Evolutionary conservation across 2,329 filamentous ascomycete species (phyloP), one percentile per base, ranked within the genome.

Genomic region (Ilyonectria robusta): DNA sequence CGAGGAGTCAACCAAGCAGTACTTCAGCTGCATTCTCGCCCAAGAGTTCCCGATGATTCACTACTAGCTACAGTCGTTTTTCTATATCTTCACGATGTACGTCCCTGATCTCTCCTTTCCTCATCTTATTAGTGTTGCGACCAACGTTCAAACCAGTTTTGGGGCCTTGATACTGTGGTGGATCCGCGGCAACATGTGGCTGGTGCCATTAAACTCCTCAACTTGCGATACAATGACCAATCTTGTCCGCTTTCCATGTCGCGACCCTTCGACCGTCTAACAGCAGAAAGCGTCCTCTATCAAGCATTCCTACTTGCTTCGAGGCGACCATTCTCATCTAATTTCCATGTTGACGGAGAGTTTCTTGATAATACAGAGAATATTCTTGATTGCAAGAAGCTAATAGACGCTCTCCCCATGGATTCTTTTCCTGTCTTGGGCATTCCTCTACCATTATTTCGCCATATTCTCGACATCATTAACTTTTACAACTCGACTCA

Each of bases 271-370:
- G 47, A 68, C 23, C 57, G 54, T 4, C n/a, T 66, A 6, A 68
- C 42, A 4, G 53, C 58, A 8, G 66, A 68, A 37, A 68, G 66
- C n/a, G 51, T 68, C 19, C 62, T 68, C 13, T 66, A 68, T n/a
- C 66, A 68, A 19, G 62, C 66, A 1, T 68, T 68, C 26, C 26
- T 68, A 2, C 42, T 68, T 4, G 40, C 62, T 6, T 62, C 53
- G 1, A 37, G 66, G 5, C 56, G 59, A 7, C 66, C 66, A 1
- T 65, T 68, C 35, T 37, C 66, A 6, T 51, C 66, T 8, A 53
- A 68, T 17, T 68, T 68, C 26, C 29, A 59, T 40, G 26, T 65
- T 31, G 66, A 68, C 40, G 17, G 51, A 6, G 37, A 62, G 10
- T 68, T 68, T 21, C 31, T 68, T 4, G 42, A 33, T 3, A 53